Evolutionary conservation across 441 rosid species (phyloP), one percentile per base, ranked within the genome.

Genomic region (Breynia disticha): DNA sequence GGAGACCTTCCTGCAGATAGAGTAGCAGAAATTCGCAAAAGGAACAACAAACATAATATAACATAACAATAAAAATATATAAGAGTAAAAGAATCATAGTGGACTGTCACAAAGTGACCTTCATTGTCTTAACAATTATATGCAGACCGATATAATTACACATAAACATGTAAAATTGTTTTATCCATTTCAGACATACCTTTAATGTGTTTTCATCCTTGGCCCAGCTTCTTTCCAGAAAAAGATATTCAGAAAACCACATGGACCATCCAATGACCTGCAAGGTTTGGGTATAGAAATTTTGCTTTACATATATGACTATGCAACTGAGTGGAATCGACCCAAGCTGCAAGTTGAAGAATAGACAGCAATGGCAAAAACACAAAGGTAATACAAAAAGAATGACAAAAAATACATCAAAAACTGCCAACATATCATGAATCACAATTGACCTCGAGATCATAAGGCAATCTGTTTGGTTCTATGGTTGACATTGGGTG

Each of bases 251-350:
- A 2, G 88, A 84, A 70, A 89, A 89, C 95, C 97, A 89, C 90
- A 81, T 84, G n/a, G 97, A 79, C 97, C 95, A 89, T 35, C 97
- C 95, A 60, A 89, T 74, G 53, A 89, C 76, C 97, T 89, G 77
- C 62, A 68, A 16, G 56, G 45, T 52, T 63, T 46, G 45, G 12
- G 56, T 16, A 62, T 4, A 18, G 19, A 35, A 38, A 56, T 69
- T 18, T 65, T 55, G 61, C 61, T 54, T 56, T 43, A 72, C 22
- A 50, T 52, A 51, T 32, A 52, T 24, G 59, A 17, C 18, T 48
- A 10, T 52, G 24, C 62, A 32, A 5, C 16, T 32, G 19, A 11
- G n/a, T 41, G 44, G 44, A 11, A 41, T 3, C 44, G 10, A 41
- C 13, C 13, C 44, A 41, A 9, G 44, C 13, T 1, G 44, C 9